Conservation (phyloP, 2,329 filamentous ascomycete species). For the Epichloe brachyelytri region DNA sequence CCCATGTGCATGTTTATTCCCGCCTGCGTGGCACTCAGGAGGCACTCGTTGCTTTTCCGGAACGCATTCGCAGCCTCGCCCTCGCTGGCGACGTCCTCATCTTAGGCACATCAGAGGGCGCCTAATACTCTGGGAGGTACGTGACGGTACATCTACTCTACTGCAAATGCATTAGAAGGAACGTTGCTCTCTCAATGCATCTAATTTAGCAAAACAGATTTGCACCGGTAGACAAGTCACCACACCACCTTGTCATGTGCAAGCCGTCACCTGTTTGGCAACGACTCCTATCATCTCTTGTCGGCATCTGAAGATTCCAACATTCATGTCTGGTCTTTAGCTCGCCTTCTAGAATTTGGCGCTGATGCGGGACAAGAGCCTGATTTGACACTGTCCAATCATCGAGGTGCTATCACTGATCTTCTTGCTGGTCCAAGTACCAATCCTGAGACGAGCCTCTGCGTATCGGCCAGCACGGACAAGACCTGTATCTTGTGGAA, state of each 20-base stretch:
- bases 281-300: slow-evolving; percentile 59
- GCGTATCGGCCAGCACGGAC: slow-evolving; percentile 72
- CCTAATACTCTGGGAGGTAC: slow-evolving; percentile 85
- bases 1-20: slow-evolving; percentile 85
- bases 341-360: slow-evolving; percentile 53
- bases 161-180: background rate
- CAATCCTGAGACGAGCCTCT: slow-evolving; percentile 61
- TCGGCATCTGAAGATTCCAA: slow-evolving; percentile 79
- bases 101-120: slow-evolving; percentile 72
- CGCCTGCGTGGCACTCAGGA: slow-evolving; percentile 76
- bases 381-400: slow-evolving; percentile 62
- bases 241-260: slow-evolving; percentile 66
- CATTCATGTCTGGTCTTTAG: slow-evolving; percentile 81
- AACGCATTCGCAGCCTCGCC: slow-evolving; percentile 68
- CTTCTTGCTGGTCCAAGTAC: slow-evolving; percentile 51
- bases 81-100: slow-evolving; percentile 61
- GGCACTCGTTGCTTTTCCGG: slow-evolving; percentile 74
- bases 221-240: slow-evolving; percentile 65
- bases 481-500: slow-evolving; percentile 91
- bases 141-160: slow-evolving; percentile 13
- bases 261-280: slow-evolving; percentile 64
- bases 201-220: slow-evolving; percentile 32
- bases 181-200: background rate
- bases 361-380: slow-evolving; percentile 50
- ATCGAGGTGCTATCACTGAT: slow-evolving; percentile 60